These are phyloP conservation scores for Boletus sensibilis DNA, from an alignment of 768 basidiomycete species.

Conservation along the genomic window DNA sequence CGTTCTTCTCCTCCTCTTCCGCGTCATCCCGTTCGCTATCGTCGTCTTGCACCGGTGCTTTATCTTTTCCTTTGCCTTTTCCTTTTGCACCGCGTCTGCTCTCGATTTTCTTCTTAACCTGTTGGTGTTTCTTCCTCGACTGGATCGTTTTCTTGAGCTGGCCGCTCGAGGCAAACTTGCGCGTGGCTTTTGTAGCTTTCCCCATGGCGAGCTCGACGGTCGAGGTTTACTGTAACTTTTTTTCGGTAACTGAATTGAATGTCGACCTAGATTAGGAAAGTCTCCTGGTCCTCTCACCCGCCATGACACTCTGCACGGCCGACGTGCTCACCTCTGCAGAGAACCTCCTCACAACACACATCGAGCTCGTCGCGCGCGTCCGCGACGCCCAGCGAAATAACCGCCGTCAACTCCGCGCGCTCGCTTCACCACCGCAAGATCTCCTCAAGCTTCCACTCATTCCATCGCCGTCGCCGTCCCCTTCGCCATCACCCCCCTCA, in stretches of 20 bases:
- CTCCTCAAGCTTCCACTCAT: constrained; percentile 58
- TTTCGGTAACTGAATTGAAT: background rate
- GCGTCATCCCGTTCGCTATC: constrained; percentile 30
- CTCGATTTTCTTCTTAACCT: constrained; percentile 69
- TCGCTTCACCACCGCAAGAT: constrained; percentile 55
- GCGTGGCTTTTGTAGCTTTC: constrained; percentile 65
- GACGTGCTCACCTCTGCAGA: constrained; percentile 63
- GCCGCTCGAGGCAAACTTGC: constrained; percentile 87
- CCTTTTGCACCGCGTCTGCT: constrained; percentile 50
- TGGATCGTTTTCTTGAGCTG: constrained; percentile 86
- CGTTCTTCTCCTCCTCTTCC: constrained; percentile 3
- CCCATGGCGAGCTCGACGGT: constrained; percentile 36
- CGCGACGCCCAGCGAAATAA: constrained; percentile 55
- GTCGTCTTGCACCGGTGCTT: constrained; percentile 28
- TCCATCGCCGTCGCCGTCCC: constrained; percentile 53
- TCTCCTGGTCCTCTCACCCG: background rate
- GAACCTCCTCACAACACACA: constrained; percentile 60
- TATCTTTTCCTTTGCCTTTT: constrained; percentile 32
- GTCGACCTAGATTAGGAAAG: constrained; percentile 18
- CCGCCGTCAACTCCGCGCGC: constrained; percentile 52
- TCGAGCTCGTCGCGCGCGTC: constrained; percentile 54
- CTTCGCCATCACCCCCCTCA: constrained; percentile 46
- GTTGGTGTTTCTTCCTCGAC: constrained; percentile 76
- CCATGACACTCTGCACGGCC: constrained; percentile 33
- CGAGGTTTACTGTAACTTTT: background rate